These are phyloP conservation scores for Pichia sp. DNA, from an alignment of 1,139 yeast genomes.

Conservation along the genomic window DNA sequence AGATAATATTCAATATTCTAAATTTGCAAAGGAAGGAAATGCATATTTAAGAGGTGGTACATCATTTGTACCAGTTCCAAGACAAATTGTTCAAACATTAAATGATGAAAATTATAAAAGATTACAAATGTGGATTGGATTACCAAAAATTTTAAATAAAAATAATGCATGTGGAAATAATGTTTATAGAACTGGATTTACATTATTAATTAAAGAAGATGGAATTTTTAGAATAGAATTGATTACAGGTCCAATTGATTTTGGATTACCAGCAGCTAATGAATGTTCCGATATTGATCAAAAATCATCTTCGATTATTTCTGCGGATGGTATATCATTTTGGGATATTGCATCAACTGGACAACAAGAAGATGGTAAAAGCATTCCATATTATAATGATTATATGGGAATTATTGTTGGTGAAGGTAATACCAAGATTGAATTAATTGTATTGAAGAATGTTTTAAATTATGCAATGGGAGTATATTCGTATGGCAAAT, in stretches of 20 bases:
- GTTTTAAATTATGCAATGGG: constrained; percentile 36
- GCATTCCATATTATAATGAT: constrained; percentile 31
- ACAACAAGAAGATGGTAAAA: constrained; percentile 4
- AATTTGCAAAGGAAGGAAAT: constrained; percentile 9
- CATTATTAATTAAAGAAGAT: constrained; percentile 38
- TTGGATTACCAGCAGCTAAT: constrained; percentile 33
- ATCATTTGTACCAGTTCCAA: constrained; percentile 38
- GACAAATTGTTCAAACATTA: constrained; percentile 27
- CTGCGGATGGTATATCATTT: constrained; percentile 44
- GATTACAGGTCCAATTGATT: constrained; percentile 40
- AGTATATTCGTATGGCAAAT: constrained; percentile 24
- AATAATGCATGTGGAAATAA: constrained; percentile 46
- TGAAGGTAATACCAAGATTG: constrained; percentile 40
- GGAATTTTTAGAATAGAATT: constrained; percentile 36
- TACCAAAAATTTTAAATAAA: constrained; percentile 43
- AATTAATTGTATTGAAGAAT: constrained; percentile 39
- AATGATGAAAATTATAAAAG: constrained; percentile 31
- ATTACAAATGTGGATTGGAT: constrained; percentile 42
- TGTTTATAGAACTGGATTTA: constrained; percentile 44
- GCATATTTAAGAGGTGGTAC: constrained; percentile 44
- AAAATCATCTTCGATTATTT: constrained; percentile 33
- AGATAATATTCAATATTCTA: constrained; percentile 27
- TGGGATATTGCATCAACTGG: constrained; percentile 34
- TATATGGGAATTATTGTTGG: constrained; percentile 41
- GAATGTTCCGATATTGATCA: constrained; percentile 27